Percentiles rank a stretch among this genome's conserved stretches.
Evolutionary conservation across 257 asterid genomes (phyloP).

Genomic region (Nemophila menziesii): DNA sequence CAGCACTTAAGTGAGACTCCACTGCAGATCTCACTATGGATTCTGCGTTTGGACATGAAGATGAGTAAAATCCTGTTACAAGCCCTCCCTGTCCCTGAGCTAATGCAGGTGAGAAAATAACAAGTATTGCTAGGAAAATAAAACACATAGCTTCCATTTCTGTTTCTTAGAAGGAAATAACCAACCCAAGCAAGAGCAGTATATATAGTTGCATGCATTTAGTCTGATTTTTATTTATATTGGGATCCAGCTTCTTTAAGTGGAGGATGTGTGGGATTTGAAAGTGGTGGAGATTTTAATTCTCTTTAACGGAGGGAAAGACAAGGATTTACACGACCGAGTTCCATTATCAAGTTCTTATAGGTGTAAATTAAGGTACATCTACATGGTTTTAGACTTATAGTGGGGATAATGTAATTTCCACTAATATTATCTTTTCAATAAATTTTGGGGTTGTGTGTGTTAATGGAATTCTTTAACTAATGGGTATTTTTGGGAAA

Average conservation of each 20-base stretch:
- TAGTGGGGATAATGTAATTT: too few species aligned
- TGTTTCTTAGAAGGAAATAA: background rate
- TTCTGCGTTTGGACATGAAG: conserved; percentile 53
- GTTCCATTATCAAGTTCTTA: background rate
- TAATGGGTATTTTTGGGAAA: too few species aligned
- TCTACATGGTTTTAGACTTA: too few species aligned
- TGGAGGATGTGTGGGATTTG: conserved; percentile 19
- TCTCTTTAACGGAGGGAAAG: conserved; percentile 6
- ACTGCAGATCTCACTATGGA: conserved; percentile 52
- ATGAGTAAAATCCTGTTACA: conserved; percentile 40
- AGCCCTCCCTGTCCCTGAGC: conserved; percentile 22
- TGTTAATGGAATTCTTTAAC: too few species aligned
- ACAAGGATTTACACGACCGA: background rate
- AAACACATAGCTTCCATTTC: conserved; percentile 21
- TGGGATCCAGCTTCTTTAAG: conserved; percentile 2
- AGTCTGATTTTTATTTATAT: background rate
- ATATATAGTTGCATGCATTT: background rate
- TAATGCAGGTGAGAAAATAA: conserved; percentile 7
- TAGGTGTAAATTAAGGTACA: too few species aligned
- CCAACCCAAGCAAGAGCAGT: background rate
- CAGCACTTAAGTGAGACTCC: conserved; percentile 28
- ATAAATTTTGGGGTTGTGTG: too few species aligned
- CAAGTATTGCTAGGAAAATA: conserved; percentile 5
- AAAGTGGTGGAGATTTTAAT: conserved; percentile 5
- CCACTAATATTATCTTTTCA: too few species aligned